A percentile compares a stretch with the other conserved stretches of the same genome.
These are phyloP conservation scores for Rhodotorula glutinis DNA, from an alignment of 1,284 basidiomycete species.

Conservation along the genomic window DNA sequence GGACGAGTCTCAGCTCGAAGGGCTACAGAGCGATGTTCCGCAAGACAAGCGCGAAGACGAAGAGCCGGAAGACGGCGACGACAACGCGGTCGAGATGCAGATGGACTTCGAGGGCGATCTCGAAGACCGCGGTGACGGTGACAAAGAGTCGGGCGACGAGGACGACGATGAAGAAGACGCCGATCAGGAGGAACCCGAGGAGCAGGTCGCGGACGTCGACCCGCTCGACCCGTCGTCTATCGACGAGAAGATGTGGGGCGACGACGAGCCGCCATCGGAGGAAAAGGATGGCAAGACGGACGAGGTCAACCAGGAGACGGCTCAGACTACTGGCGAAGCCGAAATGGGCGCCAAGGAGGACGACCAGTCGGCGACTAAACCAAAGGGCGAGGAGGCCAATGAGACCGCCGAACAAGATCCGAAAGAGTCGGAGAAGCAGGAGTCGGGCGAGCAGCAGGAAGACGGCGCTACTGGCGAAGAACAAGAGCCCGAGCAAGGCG, in stretches of 20 bases:
- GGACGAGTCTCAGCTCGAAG: constrained; percentile 95
- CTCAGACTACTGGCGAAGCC: constrained; percentile 60
- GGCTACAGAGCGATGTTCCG: constrained; percentile 71
- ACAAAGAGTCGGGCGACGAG: constrained; percentile 56
- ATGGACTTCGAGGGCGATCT: constrained; percentile 48
- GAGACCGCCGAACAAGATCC: constrained; percentile 61
- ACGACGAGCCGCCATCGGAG: constrained; percentile 58
- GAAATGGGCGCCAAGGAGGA: constrained; percentile 75
- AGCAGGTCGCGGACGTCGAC: constrained; percentile 80
- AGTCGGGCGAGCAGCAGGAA: constrained; percentile 44
- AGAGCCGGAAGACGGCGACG: constrained; percentile 56
- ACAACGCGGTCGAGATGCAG: constrained; percentile 55
- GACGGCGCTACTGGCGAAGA: constrained; percentile 44
- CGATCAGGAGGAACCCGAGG: constrained; percentile 61
- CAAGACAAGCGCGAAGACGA: constrained; percentile 60
- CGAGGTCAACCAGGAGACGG: constrained; percentile 54
- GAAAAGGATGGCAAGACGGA: constrained; percentile 53
- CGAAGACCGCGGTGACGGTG: constrained; percentile 67
- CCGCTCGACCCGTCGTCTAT: constrained; percentile 79
- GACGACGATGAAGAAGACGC: constrained; percentile 52
- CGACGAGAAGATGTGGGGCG: constrained; percentile 97
- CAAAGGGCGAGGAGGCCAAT: constrained; percentile 51
- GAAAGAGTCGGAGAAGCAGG: constrained; percentile 49
- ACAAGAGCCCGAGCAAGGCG: constrained; percentile 45
- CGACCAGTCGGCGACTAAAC: constrained; percentile 51